Conservation (phyloP, 2,329 filamentous ascomycete genomes). For the Tetracladium maxilliforme region DNA sequence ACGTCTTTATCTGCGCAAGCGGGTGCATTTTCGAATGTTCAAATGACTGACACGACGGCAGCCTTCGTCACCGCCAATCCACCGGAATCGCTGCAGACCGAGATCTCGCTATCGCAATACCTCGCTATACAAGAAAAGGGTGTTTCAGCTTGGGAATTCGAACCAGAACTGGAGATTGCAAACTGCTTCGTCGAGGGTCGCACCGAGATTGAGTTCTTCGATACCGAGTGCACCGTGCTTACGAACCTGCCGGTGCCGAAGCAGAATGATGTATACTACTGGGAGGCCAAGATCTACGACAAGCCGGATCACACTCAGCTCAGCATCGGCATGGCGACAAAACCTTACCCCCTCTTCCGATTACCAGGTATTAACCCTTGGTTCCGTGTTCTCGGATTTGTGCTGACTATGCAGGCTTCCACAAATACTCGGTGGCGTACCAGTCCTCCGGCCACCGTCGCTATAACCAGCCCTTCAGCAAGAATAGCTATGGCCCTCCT, state of each 20-base stretch:
- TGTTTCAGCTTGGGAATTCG: constrained; percentile 99
- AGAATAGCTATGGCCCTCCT: constrained; percentile 66
- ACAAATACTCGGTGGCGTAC: constrained; percentile 88
- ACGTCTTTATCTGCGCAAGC: constrained; percentile 12
- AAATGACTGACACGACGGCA: constrained; percentile 20
- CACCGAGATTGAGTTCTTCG: constrained; percentile 98
- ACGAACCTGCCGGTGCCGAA: constrained; percentile 95
- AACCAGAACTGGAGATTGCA: constrained; percentile 95
- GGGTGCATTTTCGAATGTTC: constrained; percentile 1
- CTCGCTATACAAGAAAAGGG: constrained; percentile 98
- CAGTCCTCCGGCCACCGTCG: constrained; percentile 75
- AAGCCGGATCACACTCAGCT: constrained; percentile 82
- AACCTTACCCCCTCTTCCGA: constrained; percentile 90
- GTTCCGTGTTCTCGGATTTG: constrained; percentile 1
- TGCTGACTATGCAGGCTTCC: constrained; percentile 46
- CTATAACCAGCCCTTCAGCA: constrained; percentile 81
- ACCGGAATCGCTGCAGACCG: constrained; percentile 86
- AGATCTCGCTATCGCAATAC: constrained; percentile 95
- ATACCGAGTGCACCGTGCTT: constrained; percentile 82
- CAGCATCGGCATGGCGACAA: constrained; percentile 88
- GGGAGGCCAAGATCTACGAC: constrained; percentile 97
- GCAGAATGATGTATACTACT: constrained; percentile 98
- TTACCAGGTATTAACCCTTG: constrained; percentile 56
- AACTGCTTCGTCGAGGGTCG: constrained; percentile 96
- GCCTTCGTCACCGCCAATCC: constrained; percentile 91